Evolutionary conservation across 2,329 filamentous ascomycete genomes (phyloP).

Genomic region (Stemphylium vesicarium): DNA sequence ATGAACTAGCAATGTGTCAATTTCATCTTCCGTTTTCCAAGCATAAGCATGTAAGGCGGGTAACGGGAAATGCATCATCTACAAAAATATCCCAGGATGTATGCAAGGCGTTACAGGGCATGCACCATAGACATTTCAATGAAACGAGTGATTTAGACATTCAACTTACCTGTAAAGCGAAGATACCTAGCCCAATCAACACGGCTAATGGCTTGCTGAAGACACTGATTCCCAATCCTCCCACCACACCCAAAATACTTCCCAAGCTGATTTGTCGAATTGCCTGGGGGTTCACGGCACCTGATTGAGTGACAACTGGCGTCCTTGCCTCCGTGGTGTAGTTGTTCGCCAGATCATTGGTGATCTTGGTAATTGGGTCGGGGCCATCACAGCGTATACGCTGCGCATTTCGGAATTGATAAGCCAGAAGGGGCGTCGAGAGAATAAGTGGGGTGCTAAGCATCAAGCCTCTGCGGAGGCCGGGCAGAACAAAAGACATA

Average conservation of each 20-base stretch:
- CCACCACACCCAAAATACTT: constrained; percentile 52
- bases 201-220: constrained; percentile 75
- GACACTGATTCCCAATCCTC: constrained; percentile 69
- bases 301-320: constrained; percentile 48
- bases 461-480: constrained; percentile 48
- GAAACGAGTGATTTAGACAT: not conserved
- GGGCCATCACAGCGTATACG: constrained; percentile 48
- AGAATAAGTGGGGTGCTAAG: constrained; percentile 47
- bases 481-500: constrained; percentile 51
- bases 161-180: constrained; percentile 65
- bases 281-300: constrained; percentile 50
- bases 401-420: constrained; percentile 31
- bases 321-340: constrained; percentile 50
- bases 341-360: constrained; percentile 39
- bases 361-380: constrained; percentile 47
- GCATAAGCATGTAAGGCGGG: constrained; percentile 11
- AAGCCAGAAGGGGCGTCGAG: constrained; percentile 39
- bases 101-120: not conserved
- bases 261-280: constrained; percentile 56
- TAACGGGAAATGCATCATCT: constrained; percentile 14
- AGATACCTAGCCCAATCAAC: constrained; percentile 68
- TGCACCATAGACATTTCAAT: constrained; percentile 1
- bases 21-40: constrained; percentile 1
- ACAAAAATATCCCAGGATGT: constrained; percentile 12
- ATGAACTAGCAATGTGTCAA: constrained; percentile 51